Percentiles rank a stretch among this genome's conserved stretches.
These are phyloP conservation scores for Alternaria sp. DNA, from an alignment of 2,329 filamentous ascomycete genomes.

Conservation along the genomic window DNA sequence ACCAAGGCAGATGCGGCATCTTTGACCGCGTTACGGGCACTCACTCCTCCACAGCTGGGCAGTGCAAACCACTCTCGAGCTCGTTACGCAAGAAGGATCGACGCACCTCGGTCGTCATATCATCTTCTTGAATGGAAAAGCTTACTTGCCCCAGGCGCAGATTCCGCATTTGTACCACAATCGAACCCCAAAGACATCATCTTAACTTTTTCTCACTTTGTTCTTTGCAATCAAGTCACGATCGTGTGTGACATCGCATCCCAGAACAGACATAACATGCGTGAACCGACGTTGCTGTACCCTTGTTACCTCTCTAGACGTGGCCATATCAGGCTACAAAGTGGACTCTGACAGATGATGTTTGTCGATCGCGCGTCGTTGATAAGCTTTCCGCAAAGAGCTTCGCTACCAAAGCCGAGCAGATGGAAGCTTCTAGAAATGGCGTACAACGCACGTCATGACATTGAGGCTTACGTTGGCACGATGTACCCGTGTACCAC, in stretches of 20 bases:
- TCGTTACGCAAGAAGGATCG: background rate
- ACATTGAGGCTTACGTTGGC: background rate
- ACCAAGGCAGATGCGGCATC: background rate
- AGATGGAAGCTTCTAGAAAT: background rate
- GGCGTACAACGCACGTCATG: background rate
- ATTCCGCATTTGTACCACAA: background rate
- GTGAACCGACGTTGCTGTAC: background rate
- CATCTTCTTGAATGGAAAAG: background rate
- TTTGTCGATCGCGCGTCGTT: background rate
- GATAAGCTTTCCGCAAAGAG: background rate
- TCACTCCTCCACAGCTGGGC: background rate
- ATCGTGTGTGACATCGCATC: background rate
- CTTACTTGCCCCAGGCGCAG: background rate
- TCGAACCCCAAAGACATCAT: background rate
- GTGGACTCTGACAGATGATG: background rate
- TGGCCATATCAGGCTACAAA: background rate
- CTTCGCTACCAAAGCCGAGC: background rate
- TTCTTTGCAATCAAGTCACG: background rate
- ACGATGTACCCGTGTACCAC: background rate
- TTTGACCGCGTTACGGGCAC: slow-evolving; percentile 2
- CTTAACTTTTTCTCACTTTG: background rate
- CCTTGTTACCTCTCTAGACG: background rate
- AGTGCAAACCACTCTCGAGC: background rate
- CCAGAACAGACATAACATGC: background rate
- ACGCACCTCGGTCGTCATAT: background rate